These are phyloP conservation scores for Phytophthora syringae DNA, from an alignment of 352 stramenopile species.

Conservation along the genomic window DNA sequence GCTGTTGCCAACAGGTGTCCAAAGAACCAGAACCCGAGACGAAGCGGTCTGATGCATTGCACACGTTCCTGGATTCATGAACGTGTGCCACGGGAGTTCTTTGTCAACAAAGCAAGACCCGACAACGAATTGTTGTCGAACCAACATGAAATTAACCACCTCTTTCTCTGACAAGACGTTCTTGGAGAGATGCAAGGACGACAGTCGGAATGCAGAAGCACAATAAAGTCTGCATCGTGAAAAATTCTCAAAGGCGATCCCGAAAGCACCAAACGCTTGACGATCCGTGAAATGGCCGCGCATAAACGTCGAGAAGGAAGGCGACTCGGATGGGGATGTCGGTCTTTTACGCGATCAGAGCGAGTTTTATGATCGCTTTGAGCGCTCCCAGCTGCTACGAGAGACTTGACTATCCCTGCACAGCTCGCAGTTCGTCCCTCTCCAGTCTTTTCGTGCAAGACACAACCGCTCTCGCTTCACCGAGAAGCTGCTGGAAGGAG, in stretches of 20 bases:
- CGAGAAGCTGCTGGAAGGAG: conserved; percentile 23
- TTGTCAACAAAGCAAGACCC: no score
- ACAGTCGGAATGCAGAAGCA: not conserved
- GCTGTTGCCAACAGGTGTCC: no score
- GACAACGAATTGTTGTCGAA: no score
- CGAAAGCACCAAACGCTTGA: conserved; percentile 12
- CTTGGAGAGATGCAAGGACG: no score
- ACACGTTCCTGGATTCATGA: no score
- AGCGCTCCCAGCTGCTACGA: conserved; percentile 25
- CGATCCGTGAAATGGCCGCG: not conserved
- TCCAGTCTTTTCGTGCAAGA: conserved; percentile 24
- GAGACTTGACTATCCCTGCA: conserved; percentile 28
- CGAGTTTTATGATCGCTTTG: conserved; percentile 1
- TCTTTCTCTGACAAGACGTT: no score
- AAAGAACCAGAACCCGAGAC: no score
- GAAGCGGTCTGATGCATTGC: no score
- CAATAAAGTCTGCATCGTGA: not conserved
- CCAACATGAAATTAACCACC: no score
- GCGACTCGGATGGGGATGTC: conserved; percentile 24
- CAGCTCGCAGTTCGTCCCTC: conserved; percentile 14
- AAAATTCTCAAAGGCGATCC: conserved; percentile 4
- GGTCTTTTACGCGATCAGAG: conserved; percentile 8
- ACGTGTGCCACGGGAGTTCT: no score
- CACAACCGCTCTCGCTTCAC: conserved; percentile 25
- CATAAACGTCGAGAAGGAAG: conserved; percentile 26